A percentile compares a stretch with the other conserved stretches of the same genome.
These are phyloP conservation scores for Fusarium sambucinum DNA, from an alignment of 2,329 filamentous ascomycete species.

Conservation along the genomic window DNA sequence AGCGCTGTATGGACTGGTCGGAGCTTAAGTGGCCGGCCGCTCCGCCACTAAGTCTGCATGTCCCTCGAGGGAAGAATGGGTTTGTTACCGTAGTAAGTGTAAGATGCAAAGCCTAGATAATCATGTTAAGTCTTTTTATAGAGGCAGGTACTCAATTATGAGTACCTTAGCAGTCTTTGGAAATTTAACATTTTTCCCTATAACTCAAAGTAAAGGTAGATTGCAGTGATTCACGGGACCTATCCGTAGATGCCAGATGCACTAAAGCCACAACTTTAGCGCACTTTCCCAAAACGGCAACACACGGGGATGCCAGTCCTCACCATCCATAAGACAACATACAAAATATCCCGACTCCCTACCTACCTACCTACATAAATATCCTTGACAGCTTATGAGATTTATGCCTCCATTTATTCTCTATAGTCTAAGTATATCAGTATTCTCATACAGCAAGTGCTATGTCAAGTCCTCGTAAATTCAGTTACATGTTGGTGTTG, in stretches of 20 bases:
- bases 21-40: slow-evolving; percentile 29
- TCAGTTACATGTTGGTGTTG: no score
- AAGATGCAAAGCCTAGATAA: no score
- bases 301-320: neutral
- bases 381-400: no score
- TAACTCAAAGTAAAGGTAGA: neutral
- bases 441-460: neutral
- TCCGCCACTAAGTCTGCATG: slow-evolving; percentile 28
- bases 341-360: no score
- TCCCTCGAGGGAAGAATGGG: neutral
- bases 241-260: no score
- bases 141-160: no score
- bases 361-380: no score
- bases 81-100: no score
- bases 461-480: neutral
- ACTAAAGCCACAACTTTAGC: neutral
- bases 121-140: no score
- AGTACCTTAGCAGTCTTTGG: no score
- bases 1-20: slow-evolving; percentile 21
- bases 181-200: neutral
- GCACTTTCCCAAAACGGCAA: slow-evolving; percentile 4
- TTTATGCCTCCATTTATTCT: neutral
- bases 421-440: neutral
- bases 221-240: neutral
- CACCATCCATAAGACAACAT: no score